Base-by-base conservation (phyloP, 2,329 filamentous ascomycete species). In the Pyricularia pennisetigena region DNA sequence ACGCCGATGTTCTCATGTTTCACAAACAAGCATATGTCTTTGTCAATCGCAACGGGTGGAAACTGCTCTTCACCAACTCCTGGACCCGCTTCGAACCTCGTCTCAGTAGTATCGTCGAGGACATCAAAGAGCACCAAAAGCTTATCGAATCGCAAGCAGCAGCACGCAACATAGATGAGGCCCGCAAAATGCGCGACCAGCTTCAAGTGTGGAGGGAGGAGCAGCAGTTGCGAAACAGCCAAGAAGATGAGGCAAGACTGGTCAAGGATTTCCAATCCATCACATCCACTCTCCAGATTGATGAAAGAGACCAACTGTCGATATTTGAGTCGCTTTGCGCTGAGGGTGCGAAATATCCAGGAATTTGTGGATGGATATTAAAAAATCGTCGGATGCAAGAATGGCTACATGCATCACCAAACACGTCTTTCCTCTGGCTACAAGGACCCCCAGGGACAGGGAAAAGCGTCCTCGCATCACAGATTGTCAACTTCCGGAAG, bases 1-100 rank as follows among this genome's bases (percentile, higher is more conserved):
- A 84, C 59, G 72, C 77, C 0, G 80, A 85, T n/a, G 82, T 85
- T 24, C 73, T 85, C 0, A 69, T 79, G 14, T 85, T 85, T 54
- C 82, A 85, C 66, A 77, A 77, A 26, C 64, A 78, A 2, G 80
- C 81, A 0, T 84, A 85, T 68, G 78, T 78, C 16, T 83, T 83
- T 61, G 76, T 85, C 4, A 29, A 49, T 14, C 29, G 30, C 4
- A 65, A 20, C 24, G 64, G 64, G 1, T 80, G 78, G 79, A 74
- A 72, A 26, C 1, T 77, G 0, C 68, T 79, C 1, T 80, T 80
- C 16, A 41, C 74, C 0, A 77, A 76, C 0, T 78, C 78, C 0
- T 80, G 78, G 78, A 77, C 77, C 0, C 75, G 78, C 0, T 80
- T 80, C n/a, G 70, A 79, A 32, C 68, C 76, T 0, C 73, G 72